phyloP scores from a whole-genome alignment of 768 basidiomycete genomes.

The Amanita inopinata region DNA sequence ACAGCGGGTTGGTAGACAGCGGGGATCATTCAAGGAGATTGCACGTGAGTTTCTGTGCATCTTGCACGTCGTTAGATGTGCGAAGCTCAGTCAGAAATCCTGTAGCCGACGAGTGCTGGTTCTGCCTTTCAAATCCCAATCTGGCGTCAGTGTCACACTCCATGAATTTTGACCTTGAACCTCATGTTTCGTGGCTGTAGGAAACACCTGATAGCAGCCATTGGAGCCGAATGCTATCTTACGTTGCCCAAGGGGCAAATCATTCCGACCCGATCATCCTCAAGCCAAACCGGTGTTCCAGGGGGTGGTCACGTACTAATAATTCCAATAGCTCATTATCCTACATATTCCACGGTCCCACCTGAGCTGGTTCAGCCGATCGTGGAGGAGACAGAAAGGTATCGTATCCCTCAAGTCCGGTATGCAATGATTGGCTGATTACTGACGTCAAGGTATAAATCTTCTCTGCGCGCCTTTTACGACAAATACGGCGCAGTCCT shows the following conservation, averaged over 20 bases:
- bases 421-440: background rate
- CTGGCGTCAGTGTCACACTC: slow-evolving; percentile 50
- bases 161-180: slow-evolving; percentile 9
- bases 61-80: slow-evolving; percentile 1
- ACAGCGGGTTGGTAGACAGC: slow-evolving; percentile 33
- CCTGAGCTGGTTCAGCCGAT: slow-evolving; percentile 68
- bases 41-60: slow-evolving; percentile 45
- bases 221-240: slow-evolving; percentile 89
- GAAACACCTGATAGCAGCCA: slow-evolving; percentile 92
- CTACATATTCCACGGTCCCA: slow-evolving; percentile 78
- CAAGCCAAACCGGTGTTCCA: slow-evolving; percentile 51
- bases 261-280: slow-evolving; percentile 61
- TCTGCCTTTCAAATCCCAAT: slow-evolving; percentile 91
- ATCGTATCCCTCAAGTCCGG: slow-evolving; percentile 11
- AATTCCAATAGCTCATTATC: slow-evolving; percentile 89
- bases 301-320: slow-evolving; percentile 96
- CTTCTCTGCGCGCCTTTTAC: slow-evolving; percentile 63
- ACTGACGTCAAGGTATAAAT: slow-evolving; percentile 55
- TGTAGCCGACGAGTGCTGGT: slow-evolving; percentile 92
- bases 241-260: slow-evolving; percentile 97
- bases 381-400: slow-evolving; percentile 73
- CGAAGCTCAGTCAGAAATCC: slow-evolving; percentile 5
- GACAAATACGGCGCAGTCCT: slow-evolving; percentile 56
- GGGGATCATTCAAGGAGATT: slow-evolving; percentile 67
- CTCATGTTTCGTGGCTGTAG: slow-evolving; percentile 30